These are phyloP conservation scores for Rhizomucor miehei DNA, from an alignment of 371 early-diverging fungal species.

Conservation along the genomic window DNA sequence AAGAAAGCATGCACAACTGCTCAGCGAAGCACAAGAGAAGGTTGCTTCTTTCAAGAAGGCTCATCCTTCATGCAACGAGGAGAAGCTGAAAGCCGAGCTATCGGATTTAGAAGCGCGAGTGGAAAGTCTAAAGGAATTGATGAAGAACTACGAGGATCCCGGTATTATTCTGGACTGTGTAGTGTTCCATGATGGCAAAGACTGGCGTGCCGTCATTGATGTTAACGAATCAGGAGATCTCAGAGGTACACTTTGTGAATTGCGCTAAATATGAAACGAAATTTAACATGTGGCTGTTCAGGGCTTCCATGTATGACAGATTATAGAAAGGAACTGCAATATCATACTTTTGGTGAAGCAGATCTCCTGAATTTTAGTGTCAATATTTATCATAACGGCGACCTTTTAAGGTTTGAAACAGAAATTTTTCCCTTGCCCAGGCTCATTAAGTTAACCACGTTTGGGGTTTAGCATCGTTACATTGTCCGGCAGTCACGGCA, in stretches of 20 bases:
- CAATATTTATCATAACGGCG: constrained; percentile 89
- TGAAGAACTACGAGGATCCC: constrained; percentile 70
- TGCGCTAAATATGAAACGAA: constrained; percentile 6
- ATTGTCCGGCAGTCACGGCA: constrained; percentile 83
- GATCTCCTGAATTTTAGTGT: constrained; percentile 85
- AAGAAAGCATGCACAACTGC: constrained; percentile 60
- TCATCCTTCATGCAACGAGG: constrained; percentile 24
- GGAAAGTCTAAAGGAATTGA: constrained; percentile 62
- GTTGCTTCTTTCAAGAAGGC: constrained; percentile 49
- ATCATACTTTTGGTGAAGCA: constrained; percentile 72
- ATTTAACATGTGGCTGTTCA: constrained; percentile 17
- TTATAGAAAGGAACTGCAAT: constrained; percentile 75
- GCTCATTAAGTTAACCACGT: not conserved
- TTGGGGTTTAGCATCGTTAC: constrained; percentile 66
- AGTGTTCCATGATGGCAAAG: constrained; percentile 82
- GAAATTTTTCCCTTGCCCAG: not conserved
- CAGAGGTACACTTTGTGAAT: constrained; percentile 35
- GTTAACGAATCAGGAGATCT: constrained; percentile 79
- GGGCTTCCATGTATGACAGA: constrained; percentile 64
- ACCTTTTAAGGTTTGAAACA: constrained; percentile 50
- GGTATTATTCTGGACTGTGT: constrained; percentile 84
- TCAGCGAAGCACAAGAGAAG: constrained; percentile 61
- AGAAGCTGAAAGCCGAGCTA: constrained; percentile 31
- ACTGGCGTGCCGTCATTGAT: constrained; percentile 88
- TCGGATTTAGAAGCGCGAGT: constrained; percentile 70